Evolutionary conservation across 345 rosid species (phyloP), one percentile per base, ranked within the genome.

Genomic region (Mercurialis annua): DNA sequence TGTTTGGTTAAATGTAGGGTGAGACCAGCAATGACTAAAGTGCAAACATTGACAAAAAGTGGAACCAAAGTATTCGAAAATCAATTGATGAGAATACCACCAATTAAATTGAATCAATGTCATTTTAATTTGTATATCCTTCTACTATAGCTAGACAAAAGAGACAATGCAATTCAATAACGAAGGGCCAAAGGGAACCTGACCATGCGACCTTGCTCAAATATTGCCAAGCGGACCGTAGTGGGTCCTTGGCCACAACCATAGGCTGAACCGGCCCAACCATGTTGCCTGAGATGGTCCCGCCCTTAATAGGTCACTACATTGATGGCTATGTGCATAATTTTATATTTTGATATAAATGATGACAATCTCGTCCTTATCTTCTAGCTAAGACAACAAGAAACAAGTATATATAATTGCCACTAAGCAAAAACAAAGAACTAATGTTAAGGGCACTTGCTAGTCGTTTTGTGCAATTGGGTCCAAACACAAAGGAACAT

Each of bases 171-270:
- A 65, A 62, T 68, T 78, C 64, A 76, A 76, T 68, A 65, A 34
- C 26, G 31, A 58, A 49, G 67, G 38, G 68, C 68, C 26, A 20
- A 58, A 44, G 65, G 56, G 68, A 68, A 44, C 20, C n/a, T 11
- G 17, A 50, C 59, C 72, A 60, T 50, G 29, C 20, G 50, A 60
- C 10, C 65, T 17, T 61, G 77, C 81, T 62, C 42, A 62, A 49
- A 29, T 11, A n/a, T 48, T 43, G 9, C 38, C 62, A 23, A 47
- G 36, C 33, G 26, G 54, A 40, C 66, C 24, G 1, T 33, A 33
- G 71, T 66, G 74, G 78, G 63, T 38, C 83, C 74, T 66, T 10
- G 73, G 48, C 24, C 73, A 24, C 62, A 38, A 23, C 74, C 55
- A 40, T 36, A 21, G 59, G 50, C 66, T 49, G 30, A 29, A 26